Evolutionary conservation across 2,329 filamentous ascomycete species (phyloP).

Genomic region (Chaetomium strumarium): DNA sequence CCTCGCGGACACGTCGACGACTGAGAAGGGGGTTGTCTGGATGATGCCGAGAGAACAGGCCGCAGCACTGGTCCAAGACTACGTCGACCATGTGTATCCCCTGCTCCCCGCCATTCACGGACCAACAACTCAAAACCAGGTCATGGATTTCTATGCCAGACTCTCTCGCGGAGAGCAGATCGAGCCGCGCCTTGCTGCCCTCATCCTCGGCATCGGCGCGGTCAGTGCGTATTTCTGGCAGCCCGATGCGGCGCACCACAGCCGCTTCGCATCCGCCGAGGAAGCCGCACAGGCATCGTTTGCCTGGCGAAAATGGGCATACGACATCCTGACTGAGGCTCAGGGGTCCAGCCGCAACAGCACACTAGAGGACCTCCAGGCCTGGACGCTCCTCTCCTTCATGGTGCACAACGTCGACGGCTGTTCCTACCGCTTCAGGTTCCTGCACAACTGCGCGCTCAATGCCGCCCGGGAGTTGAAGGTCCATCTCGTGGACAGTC

Average conservation of each 20-base stretch:
- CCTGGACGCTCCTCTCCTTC: slow-evolving; percentile 1
- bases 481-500: slow-evolving; percentile 6
- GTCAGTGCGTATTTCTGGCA: slow-evolving; percentile 7
- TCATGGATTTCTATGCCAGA: background rate
- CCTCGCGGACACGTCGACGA: background rate
- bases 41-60: background rate
- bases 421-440: background rate
- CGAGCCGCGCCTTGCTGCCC: background rate
- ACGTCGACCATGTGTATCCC: background rate
- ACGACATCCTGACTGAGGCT: background rate
- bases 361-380: slow-evolving; percentile 1
- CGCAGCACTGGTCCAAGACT: slow-evolving; percentile 3
- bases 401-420: slow-evolving; percentile 1
- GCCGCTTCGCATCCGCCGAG: background rate
- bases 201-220: background rate
- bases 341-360: background rate
- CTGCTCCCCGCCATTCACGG: slow-evolving; percentile 1
- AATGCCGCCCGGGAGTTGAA: background rate
- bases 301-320: slow-evolving; percentile 1
- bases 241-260: background rate
- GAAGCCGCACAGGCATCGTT: background rate
- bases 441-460: background rate
- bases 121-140: background rate
- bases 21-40: background rate
- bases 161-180: background rate